These are phyloP conservation scores for Metschnikowia baotianmanensis DNA, from an alignment of 805 yeast species.

Conservation along the genomic window DNA sequence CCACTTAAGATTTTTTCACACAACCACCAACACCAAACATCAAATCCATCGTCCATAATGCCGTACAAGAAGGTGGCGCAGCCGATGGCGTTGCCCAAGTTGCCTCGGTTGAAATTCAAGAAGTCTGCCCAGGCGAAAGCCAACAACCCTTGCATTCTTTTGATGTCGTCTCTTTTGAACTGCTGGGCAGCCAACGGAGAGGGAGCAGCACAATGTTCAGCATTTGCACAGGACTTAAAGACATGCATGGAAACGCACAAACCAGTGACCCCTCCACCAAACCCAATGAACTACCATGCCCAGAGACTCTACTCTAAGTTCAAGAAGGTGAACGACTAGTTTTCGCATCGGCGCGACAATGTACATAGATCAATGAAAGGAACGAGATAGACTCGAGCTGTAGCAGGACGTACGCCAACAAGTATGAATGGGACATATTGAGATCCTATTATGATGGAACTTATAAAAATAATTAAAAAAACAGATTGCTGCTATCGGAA, in stretches of 20 bases:
- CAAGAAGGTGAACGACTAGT: slow-evolving; percentile 40
- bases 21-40: not conserved
- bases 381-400: slow-evolving; percentile 1
- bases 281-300: slow-evolving; percentile 56
- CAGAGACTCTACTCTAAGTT: slow-evolving; percentile 55
- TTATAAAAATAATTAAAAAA: not conserved
- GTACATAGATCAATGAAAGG: slow-evolving; percentile 11
- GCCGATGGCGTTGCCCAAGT: slow-evolving; percentile 55
- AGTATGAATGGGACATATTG: no score
- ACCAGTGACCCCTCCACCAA: slow-evolving; percentile 39
- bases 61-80: slow-evolving; percentile 44
- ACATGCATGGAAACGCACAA: slow-evolving; percentile 60
- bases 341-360: slow-evolving; percentile 2
- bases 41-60: slow-evolving; percentile 23
- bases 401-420: no score
- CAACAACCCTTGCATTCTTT: slow-evolving; percentile 71
- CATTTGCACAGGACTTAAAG: slow-evolving; percentile 67
- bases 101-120: slow-evolving; percentile 70
- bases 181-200: slow-evolving; percentile 98
- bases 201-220: slow-evolving; percentile 64
- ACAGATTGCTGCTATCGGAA: not conserved
- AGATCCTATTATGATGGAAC: no score
- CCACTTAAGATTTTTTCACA: slow-evolving; percentile 9
- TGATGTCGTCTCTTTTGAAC: slow-evolving; percentile 81
- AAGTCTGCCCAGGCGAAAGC: slow-evolving; percentile 56